Conservation (phyloP, 345 rosid species). For the Sisymbrium irio region DNA sequence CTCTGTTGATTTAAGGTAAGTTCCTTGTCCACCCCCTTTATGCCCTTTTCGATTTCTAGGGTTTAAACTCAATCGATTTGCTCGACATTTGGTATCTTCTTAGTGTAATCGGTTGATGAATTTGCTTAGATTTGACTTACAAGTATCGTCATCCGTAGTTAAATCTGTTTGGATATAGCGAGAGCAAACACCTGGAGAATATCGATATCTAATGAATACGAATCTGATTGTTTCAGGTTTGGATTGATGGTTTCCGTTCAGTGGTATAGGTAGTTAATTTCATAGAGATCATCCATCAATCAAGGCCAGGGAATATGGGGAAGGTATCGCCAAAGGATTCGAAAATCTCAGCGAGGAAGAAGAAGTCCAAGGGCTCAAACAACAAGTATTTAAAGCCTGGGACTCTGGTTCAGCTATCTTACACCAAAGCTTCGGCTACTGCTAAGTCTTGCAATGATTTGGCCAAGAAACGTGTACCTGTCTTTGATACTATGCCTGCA, state of each 20-base stretch:
- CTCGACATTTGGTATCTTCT: neutral
- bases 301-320: constrained; percentile 62
- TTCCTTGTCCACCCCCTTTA: neutral
- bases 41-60: constrained; percentile 11
- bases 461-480: constrained; percentile 68
- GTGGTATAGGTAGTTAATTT: neutral
- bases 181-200: neutral
- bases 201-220: neutral
- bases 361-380: constrained; percentile 51
- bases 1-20: constrained; percentile 18
- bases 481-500: constrained; percentile 42
- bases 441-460: too few relatives aligned
- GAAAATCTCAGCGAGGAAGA: constrained; percentile 48
- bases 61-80: neutral
- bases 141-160: neutral
- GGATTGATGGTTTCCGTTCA: constrained; percentile 9
- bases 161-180: too few relatives aligned
- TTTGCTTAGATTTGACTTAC: neutral
- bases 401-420: constrained; percentile 71
- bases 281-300: too few relatives aligned
- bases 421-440: constrained; percentile 45
- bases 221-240: constrained; percentile 15
- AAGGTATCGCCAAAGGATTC: constrained; percentile 59
- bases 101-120: neutral
- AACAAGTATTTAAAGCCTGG: constrained; percentile 78